These are phyloP conservation scores for Schrenkiella parvula DNA, from an alignment of 345 rosid species.

Conservation along the genomic window DNA sequence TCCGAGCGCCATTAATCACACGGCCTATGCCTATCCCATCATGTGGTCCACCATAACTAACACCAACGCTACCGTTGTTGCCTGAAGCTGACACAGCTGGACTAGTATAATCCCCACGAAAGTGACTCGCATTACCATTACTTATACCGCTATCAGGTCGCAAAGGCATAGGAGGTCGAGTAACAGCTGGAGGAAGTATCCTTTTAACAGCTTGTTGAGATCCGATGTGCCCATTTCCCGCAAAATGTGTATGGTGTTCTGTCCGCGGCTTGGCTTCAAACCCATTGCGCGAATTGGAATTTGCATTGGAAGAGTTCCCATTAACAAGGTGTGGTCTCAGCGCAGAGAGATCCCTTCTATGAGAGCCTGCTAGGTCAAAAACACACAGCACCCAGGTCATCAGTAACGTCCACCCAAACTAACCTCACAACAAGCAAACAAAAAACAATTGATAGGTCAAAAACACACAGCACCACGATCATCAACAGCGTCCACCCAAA, in stretches of 20 bases:
- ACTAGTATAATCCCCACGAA: constrained; percentile 38
- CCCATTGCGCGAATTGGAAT: constrained; percentile 25
- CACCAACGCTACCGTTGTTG: constrained; percentile 42
- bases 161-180: constrained; percentile 28
- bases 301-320: constrained; percentile 43
- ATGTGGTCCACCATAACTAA: constrained; percentile 29
- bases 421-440: neutral
- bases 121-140: constrained; percentile 34
- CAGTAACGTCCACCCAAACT: neutral
- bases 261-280: constrained; percentile 26
- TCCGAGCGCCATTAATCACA: constrained; percentile 52
- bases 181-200: constrained; percentile 48
- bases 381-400: neutral
- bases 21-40: constrained; percentile 43
- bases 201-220: constrained; percentile 63
- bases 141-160: constrained; percentile 33
- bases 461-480: neutral
- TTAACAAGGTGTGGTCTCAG: constrained; percentile 27
- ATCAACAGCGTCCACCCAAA: too few species aligned
- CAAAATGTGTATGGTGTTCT: constrained; percentile 34
- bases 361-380: constrained; percentile 34
- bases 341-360: constrained; percentile 26
- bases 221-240: constrained; percentile 43
- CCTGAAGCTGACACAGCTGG: constrained; percentile 38
- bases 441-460: neutral